These are phyloP conservation scores for Ascocoryne sarcoides DNA, from an alignment of 2,329 filamentous ascomycete genomes.

Conservation along the genomic window DNA sequence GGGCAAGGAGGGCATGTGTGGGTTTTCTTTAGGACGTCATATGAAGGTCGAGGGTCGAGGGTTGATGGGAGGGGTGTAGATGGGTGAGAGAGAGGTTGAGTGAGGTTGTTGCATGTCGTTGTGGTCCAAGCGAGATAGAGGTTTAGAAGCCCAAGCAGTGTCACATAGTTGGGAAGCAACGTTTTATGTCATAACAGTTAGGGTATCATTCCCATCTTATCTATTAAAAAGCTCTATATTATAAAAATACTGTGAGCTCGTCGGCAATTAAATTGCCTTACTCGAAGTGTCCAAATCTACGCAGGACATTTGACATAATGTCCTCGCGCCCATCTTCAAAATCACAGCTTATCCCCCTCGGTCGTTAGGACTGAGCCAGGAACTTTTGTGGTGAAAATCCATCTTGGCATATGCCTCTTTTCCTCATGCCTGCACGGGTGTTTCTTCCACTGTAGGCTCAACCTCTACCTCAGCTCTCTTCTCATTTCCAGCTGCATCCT, in stretches of 20 bases:
- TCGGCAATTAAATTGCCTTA: too few species aligned
- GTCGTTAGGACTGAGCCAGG: background rate
- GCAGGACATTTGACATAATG: too few species aligned
- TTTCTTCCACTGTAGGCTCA: too few species aligned
- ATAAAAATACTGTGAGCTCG: too few species aligned
- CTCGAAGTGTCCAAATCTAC: too few species aligned
- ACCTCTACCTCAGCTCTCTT: too few species aligned
- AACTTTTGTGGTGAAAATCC: background rate
- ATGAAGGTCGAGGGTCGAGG: background rate
- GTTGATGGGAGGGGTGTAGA: background rate
- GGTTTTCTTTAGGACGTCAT: background rate
- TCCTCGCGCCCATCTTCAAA: too few species aligned
- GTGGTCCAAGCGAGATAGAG: background rate
- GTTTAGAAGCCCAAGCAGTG: background rate
- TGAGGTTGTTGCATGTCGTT: background rate
- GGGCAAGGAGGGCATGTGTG: slow-evolving; percentile 8
- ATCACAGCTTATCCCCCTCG: slow-evolving; percentile 1
- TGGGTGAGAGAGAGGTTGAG: background rate
- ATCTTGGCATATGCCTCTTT: background rate
- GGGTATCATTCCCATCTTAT: background rate
- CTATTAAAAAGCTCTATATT: too few species aligned
- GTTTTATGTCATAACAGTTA: background rate
- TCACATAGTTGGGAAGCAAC: background rate
- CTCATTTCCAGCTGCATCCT: too few species aligned
- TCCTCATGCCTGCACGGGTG: background rate